Base-by-base conservation (phyloP, 768 basidiomycete species). In the Mrakia frigida region DNA sequence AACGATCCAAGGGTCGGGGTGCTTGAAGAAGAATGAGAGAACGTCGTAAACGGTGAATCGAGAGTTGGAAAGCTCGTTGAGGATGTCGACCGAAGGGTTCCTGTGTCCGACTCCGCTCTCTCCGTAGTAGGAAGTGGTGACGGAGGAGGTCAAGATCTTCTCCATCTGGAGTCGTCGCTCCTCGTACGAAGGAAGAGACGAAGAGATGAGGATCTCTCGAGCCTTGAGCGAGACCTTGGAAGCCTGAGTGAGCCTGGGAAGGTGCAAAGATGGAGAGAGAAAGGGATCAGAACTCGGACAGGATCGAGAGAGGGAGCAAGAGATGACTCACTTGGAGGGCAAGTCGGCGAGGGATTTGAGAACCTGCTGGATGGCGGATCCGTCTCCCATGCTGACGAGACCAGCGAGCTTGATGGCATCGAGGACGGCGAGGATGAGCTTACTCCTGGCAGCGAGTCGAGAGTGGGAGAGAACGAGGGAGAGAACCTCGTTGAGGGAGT, bases 11-110 rank as follows among this genome's bases (percentile, higher is more conserved):
- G 90, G 87, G 80, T 98, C 94, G 25, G 86, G 82, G 81, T 95
- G 92, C 77, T 88, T 89, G 88, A 98, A 98, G 87, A 99, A 99
- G 9, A 92, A 88, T 5, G 95, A 94, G 67, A 99, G 88, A 10
- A 99, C 97, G 82, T 99, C 97, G 84, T 91, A 99, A 23, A 98
- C 95, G 21, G 93, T 94, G 84, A 95, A 98, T 60, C 92, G 88
- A 9, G 96, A 98, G 84, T 99, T 97, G 78, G 91, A 93, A 37
- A 99, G 88, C 84, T 99, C 97, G 81, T 89, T 89, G 80, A 99
- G 86, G 52, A 94, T 87, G 78, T 98, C 95, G 3, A 88, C 86
- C 28, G 92, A 91, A 13, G 96, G 97, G 1, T 88, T 87, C 81
- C 94, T 33, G 76, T 89, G 86, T 28, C 86, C 86, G 52, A 85